phyloP scores from a whole-genome alignment of 352 stramenopile species.

The Globisporangium megalacanthum region DNA sequence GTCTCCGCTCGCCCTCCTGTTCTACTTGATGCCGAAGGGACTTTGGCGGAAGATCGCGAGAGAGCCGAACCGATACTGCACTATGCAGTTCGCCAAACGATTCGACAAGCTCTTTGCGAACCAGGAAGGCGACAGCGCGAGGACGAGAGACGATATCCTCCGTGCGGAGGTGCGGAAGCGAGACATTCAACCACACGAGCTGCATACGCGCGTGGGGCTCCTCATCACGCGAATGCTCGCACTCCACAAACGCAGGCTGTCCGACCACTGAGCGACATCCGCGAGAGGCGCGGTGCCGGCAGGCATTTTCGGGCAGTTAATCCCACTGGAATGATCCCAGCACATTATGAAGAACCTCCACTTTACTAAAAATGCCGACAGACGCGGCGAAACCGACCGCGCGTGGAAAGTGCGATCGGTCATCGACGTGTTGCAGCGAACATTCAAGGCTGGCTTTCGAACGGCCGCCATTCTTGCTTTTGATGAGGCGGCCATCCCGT shows the following conservation, averaged over 20 bases:
- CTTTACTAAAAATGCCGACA: constrained; percentile 9
- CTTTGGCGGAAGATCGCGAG: not conserved
- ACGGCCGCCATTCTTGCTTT: constrained; percentile 7
- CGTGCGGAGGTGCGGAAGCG: not conserved
- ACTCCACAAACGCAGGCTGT: not conserved
- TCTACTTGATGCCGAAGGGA: not conserved
- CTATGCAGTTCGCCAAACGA: not conserved
- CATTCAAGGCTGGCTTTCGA: constrained; percentile 1
- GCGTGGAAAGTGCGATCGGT: constrained; percentile 12
- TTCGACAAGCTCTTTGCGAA: not conserved
- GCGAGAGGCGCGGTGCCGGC: not conserved
- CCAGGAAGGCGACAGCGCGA: not conserved
- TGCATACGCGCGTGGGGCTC: not conserved
- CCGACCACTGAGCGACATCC: not conserved
- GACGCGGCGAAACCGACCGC: not conserved
- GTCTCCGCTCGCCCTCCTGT: not conserved
- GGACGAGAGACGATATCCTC: not conserved
- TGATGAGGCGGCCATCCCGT: not conserved
- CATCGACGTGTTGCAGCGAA: constrained; percentile 4
- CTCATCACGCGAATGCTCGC: not conserved
- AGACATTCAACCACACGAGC: not conserved
- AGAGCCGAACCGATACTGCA: not conserved
- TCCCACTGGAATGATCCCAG: not conserved
- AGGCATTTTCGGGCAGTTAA: not conserved
- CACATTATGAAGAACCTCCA: constrained; percentile 13